These are phyloP conservation scores for Arabidopsis hybrid DNA, from an alignment of 441 rosid genomes.

Conservation along the genomic window DNA sequence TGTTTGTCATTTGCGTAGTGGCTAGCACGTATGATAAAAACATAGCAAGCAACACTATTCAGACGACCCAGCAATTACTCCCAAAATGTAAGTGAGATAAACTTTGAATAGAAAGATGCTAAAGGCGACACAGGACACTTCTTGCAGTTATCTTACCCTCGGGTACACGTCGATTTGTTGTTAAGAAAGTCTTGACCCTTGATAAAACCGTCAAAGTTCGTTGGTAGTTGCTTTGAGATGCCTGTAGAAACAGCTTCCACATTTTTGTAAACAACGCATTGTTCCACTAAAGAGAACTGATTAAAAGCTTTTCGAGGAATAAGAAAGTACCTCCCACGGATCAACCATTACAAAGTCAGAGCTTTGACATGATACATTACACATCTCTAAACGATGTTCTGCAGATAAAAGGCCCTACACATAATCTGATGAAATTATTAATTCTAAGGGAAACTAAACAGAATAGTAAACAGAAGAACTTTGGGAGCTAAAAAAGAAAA, in stretches of 20 bases:
- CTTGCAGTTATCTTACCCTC: constrained; percentile 54
- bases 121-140: not conserved
- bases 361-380: constrained; percentile 76
- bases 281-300: constrained; percentile 11
- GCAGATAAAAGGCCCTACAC: constrained; percentile 81
- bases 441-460: not conserved
- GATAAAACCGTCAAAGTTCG: constrained; percentile 67
- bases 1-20: constrained; percentile 7
- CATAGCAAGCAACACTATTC: not conserved
- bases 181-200: constrained; percentile 66
- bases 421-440: constrained; percentile 22
- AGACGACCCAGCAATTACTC: not conserved
- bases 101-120: constrained; percentile 4
- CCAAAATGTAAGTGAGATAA: not conserved
- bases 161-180: constrained; percentile 41
- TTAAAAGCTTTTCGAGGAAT: not conserved
- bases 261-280: constrained; percentile 13
- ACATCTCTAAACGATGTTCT: constrained; percentile 72
- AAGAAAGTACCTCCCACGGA: constrained; percentile 90
- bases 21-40: not conserved
- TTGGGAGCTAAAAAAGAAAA: not conserved
- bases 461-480: constrained; percentile 3
- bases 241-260: constrained; percentile 53
- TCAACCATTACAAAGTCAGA: constrained; percentile 93
- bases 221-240: constrained; percentile 73